Evolutionary conservation across 805 yeast genomes (phyloP), one percentile per base, ranked within the genome.

Genomic region (Kazachstania bromeliacearum): DNA sequence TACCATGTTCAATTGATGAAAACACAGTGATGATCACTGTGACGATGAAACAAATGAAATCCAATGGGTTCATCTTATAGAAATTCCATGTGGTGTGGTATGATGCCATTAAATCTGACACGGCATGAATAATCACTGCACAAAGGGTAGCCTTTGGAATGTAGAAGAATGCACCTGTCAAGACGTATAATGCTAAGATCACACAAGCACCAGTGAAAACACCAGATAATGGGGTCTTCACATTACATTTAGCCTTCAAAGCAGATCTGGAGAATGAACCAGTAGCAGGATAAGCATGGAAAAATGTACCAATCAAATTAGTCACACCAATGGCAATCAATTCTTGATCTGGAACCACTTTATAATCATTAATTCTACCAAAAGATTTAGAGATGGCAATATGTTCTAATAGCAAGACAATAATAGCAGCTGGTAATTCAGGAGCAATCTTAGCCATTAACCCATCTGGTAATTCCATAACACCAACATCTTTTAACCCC

Each of bases 221-320:
- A 64, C 96, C 95, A 31, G 95, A 94, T 42, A 88, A 66, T 24
- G 96, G 96, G 15, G 96, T 88, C 55, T 87, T 75, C 31, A 88
- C 96, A 57, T 95, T 94, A 71, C 95, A 88, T 63, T 88, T 88
- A 35, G 94, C 79, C 63, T 89, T 88, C 51, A 88, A 70, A 6
- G 96, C 96, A 31, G 95, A 82, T 67, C 96, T 79, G 14, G 94
- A 83, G 60, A 88, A 88, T 1, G 96, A 88, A 31, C 96, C 96
- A 4, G 96, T 88, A 6, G 95, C 87, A 7, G 96, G 96, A 59
- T 88, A 88, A 6, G 96, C 95, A 52, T 75, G 71, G 73, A 88
- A 88, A 55, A 87, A 85, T 15, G 95, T 85, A 48, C 96, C 96
- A 48, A 88, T 69, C 57, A 88, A 69, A 62, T 88, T 88, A 36